Evolutionary conservation across 352 stramenopile species (phyloP), one percentile per base, ranked within the genome.

Genomic region (Globisporangium parvum): DNA sequence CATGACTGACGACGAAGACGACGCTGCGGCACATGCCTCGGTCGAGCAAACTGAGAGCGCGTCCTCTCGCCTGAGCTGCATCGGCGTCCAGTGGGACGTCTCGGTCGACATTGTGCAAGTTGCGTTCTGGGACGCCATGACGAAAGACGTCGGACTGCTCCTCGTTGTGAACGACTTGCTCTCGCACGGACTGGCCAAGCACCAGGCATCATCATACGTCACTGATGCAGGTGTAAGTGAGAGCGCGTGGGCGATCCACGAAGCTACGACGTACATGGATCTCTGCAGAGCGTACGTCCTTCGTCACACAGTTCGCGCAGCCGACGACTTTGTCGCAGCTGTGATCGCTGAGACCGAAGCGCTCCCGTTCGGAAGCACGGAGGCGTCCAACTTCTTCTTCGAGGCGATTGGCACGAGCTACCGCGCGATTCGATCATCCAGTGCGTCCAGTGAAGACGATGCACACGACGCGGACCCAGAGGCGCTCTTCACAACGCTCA

Each of bases 381-480:
- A 68, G 23, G n/a, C 46, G 6, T 71, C 66, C 0, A 75, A 75
- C 28, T 90, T 88, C 39, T 86, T 85, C n/a, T 55, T 86, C 21
- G 77, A 90, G 61, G 72, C 66, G 1, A 60, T 75, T 15, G 75
- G 80, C 5, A 88, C 69, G 3, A 90, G 80, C 53, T 90, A 88
- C 60, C 68, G 77, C 10, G 52, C 66, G 58, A 65, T 66, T 55
- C 15, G 70, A 12, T 15, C 41, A 14, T 17, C 41, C 3, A 14
- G n/a, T 1, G n/a, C 41, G 41, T 23, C 41, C 17, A 26, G 15
- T 8, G 18, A 14, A 24, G 46, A 41, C 15, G 49, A 44, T 24
- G 20, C 23, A 2, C 49, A 67, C 11, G 66, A 80, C 15, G 63
- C 70, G n/a, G 42, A 64, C 26, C 21, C 75, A 2, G 60, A 60